A percentile compares a stretch with the other conserved stretches of the same genome.
phyloP scores from a whole-genome alignment of 2,329 filamentous ascomycete species.

The Talaromyces sp. region DNA sequence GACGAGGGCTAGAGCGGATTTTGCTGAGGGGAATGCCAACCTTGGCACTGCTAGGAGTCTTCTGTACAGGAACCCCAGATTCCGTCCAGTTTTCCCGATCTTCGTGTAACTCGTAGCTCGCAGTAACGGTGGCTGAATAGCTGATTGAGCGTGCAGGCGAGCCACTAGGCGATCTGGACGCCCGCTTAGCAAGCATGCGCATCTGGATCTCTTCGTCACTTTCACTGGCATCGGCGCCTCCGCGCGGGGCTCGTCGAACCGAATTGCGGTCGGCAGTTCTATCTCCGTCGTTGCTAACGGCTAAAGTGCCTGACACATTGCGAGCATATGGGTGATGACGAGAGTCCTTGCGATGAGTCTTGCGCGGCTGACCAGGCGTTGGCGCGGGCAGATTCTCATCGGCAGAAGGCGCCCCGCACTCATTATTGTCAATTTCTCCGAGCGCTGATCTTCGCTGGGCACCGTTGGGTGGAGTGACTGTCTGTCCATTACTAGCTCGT shows the following conservation, averaged over 20 bases:
- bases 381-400: slow-evolving; percentile 93
- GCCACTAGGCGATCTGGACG: slow-evolving; percentile 61
- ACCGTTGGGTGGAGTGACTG: slow-evolving; percentile 78
- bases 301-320: slow-evolving; percentile 43
- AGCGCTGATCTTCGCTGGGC: slow-evolving; percentile 73
- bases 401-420: slow-evolving; percentile 39
- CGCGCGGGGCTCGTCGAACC: slow-evolving; percentile 46
- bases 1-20: slow-evolving; percentile 53
- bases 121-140: slow-evolving; percentile 62
- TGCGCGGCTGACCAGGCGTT: slow-evolving; percentile 91
- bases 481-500: slow-evolving; percentile 62
- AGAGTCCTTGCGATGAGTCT: slow-evolving; percentile 70
- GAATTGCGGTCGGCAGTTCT: slow-evolving; percentile 37
- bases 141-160: slow-evolving; percentile 64
- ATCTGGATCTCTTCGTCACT: slow-evolving; percentile 80
- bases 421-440: slow-evolving; percentile 88
- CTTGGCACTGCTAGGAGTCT: slow-evolving; percentile 50
- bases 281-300: slow-evolving; percentile 26
- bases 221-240: slow-evolving; percentile 56
- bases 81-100: slow-evolving; percentile 64
- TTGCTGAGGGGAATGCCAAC: slow-evolving; percentile 55
- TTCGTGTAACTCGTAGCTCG: slow-evolving; percentile 57
- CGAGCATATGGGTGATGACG: slow-evolving; percentile 69
- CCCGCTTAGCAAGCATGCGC: slow-evolving; percentile 63
- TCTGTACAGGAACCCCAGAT: slow-evolving; percentile 25